These are phyloP conservation scores for Sanghuangporus baumii DNA, from an alignment of 1,284 basidiomycete genomes.

Conservation along the genomic window DNA sequence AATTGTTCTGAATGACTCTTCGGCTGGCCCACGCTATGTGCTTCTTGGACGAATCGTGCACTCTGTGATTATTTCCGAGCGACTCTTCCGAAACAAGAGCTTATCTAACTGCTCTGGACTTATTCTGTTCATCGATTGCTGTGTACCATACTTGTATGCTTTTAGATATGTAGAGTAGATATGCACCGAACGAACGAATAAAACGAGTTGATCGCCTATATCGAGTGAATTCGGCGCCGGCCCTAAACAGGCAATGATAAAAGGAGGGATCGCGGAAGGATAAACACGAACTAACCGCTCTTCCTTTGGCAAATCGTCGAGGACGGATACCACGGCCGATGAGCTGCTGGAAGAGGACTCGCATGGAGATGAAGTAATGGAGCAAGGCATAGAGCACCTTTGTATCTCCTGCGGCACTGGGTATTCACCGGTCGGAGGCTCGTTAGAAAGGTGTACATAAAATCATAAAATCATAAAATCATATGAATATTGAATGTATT, in stretches of 20 bases:
- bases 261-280: background rate
- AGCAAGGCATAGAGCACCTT: conserved; percentile 83
- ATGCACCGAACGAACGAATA: background rate
- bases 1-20: background rate
- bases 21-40: background rate
- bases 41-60: background rate
- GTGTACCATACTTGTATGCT: background rate
- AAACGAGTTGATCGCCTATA: background rate
- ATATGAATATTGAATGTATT: too few relatives aligned
- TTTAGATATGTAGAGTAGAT: background rate
- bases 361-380: conserved; percentile 81
- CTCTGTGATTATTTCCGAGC: background rate
- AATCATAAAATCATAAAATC: too few relatives aligned
- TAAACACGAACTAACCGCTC: conserved; percentile 45
- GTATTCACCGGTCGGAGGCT: conserved; percentile 56
- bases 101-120: background rate
- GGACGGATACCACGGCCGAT: conserved; percentile 44
- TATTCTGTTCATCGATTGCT: background rate
- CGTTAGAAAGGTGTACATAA: conserved; percentile 82
- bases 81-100: background rate
- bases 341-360: conserved; percentile 63
- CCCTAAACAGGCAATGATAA: conserved; percentile 25
- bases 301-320: conserved; percentile 47
- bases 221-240: conserved; percentile 16
- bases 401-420: conserved; percentile 69